phyloP scores from a whole-genome alignment of 495 filamentous ascomycete species.

The Daldinia childiae region DNA sequence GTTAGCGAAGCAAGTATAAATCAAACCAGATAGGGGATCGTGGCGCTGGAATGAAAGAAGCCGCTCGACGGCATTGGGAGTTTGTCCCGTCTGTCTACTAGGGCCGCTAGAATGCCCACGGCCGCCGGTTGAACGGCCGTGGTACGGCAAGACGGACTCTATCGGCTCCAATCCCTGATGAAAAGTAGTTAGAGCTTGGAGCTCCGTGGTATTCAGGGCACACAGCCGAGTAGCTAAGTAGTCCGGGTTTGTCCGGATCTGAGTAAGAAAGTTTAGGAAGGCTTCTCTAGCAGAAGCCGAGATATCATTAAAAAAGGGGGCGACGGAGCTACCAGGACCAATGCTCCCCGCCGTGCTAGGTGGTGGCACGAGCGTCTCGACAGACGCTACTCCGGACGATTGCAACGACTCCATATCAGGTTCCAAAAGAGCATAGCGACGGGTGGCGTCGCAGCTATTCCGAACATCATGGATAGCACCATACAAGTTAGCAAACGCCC shows the following conservation, averaged over 20 bases:
- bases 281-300: slow-evolving; percentile 77
- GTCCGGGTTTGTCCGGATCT: slow-evolving; percentile 83
- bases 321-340: slow-evolving; percentile 58
- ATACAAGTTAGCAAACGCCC: slow-evolving; percentile 84
- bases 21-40: slow-evolving; percentile 83
- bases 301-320: slow-evolving; percentile 82
- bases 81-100: slow-evolving; percentile 56
- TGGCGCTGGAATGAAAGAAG: slow-evolving; percentile 85
- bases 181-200: slow-evolving; percentile 75
- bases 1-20: slow-evolving; percentile 90
- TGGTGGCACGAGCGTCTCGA: slow-evolving; percentile 56
- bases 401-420: slow-evolving; percentile 68
- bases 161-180: slow-evolving; percentile 79
- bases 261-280: slow-evolving; percentile 79
- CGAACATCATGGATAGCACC: slow-evolving; percentile 89
- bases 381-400: slow-evolving; percentile 54
- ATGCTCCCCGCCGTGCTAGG: slow-evolving; percentile 47
- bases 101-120: slow-evolving; percentile 55
- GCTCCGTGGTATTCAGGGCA: slow-evolving; percentile 75
- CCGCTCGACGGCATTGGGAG: slow-evolving; percentile 71
- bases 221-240: slow-evolving; percentile 85
- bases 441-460: slow-evolving; percentile 80
- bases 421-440: slow-evolving; percentile 73
- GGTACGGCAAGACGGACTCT: slow-evolving; percentile 80
- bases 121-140: slow-evolving; percentile 66